phyloP scores from a whole-genome alignment of 2,329 filamentous ascomycete species.

The Trichoderma hamatum region DNA sequence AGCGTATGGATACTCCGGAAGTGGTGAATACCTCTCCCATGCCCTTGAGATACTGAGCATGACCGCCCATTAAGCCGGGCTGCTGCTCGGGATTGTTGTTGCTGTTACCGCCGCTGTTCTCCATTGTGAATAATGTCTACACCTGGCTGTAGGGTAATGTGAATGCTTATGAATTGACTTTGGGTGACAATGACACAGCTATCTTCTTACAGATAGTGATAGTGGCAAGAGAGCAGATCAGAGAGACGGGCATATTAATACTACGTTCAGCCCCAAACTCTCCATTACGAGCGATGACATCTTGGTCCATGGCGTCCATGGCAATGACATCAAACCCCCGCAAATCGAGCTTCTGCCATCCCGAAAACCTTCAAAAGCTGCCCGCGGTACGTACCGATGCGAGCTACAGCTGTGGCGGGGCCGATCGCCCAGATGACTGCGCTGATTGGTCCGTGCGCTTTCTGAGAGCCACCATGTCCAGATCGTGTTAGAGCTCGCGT shows the following conservation, averaged over 20 bases:
- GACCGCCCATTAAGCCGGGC: slow-evolving; percentile 63
- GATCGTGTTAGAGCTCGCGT: slow-evolving; percentile 28
- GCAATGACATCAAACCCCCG: slow-evolving; percentile 28
- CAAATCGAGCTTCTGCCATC: slow-evolving; percentile 4
- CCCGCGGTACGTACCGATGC: slow-evolving; percentile 16
- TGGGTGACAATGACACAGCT: neutral
- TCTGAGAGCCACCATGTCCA: slow-evolving; percentile 37
- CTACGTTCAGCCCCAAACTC: neutral
- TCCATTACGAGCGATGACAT: slow-evolving; percentile 27
- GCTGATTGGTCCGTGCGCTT: slow-evolving; percentile 29
- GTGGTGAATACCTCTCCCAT: slow-evolving; percentile 58
- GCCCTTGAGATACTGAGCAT: slow-evolving; percentile 71
- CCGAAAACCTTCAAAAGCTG: slow-evolving; percentile 1
- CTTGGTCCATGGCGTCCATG: slow-evolving; percentile 27
- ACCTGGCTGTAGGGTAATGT: slow-evolving; percentile 10
- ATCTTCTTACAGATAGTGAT: neutral
- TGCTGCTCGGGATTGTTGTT: slow-evolving; percentile 41
- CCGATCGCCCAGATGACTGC: neutral
- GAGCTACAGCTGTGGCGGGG: neutral
- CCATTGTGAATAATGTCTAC: slow-evolving; percentile 32
- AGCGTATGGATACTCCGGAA: no score
- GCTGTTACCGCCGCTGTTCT: slow-evolving; percentile 33
- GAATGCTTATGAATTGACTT: neutral
- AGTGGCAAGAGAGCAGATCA: neutral
- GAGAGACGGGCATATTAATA: neutral